phyloP scores from a whole-genome alignment of 108 stramenopile genomes.

The Fragilaria radians region DNA sequence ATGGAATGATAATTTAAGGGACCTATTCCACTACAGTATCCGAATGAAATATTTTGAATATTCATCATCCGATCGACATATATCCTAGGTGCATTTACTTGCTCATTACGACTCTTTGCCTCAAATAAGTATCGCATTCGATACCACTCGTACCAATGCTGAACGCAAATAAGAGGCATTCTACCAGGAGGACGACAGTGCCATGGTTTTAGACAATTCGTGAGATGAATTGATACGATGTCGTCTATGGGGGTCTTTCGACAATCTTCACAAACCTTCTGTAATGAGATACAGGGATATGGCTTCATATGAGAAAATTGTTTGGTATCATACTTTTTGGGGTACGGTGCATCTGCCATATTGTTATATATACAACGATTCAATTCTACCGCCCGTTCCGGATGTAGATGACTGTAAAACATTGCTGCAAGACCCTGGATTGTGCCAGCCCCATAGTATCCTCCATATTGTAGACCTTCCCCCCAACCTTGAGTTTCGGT shows the following conservation, averaged over 20 bases:
- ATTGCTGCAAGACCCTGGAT: slow-evolving; percentile 14
- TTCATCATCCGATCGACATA: not conserved
- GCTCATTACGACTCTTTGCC: not conserved
- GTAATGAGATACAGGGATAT: slow-evolving; percentile 35
- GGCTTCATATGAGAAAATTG: not conserved
- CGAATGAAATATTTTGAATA: not conserved
- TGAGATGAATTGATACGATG: slow-evolving; percentile 67
- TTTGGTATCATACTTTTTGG: slow-evolving; percentile 6
- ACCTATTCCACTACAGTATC: not conserved
- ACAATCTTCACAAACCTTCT: slow-evolving; percentile 67
- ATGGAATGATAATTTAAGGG: not conserved
- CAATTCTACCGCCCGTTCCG: slow-evolving; percentile 35
- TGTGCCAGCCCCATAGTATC: slow-evolving; percentile 52
- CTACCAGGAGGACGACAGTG: slow-evolving; percentile 16
- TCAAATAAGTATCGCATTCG: not conserved
- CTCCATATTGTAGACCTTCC: slow-evolving; percentile 52
- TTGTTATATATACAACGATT: slow-evolving; percentile 76
- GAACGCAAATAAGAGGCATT: not conserved
- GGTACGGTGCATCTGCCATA: slow-evolving; percentile 61
- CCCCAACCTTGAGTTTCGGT: slow-evolving; percentile 46
- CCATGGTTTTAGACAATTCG: slow-evolving; percentile 84
- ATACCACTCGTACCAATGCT: not conserved
- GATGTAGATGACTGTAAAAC: slow-evolving; percentile 41
- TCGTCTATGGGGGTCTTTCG: slow-evolving; percentile 29
- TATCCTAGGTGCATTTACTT: not conserved